Evolutionary conservation across 73 alveolate species (phyloP).

Genomic region (Paramecium primaurelia): DNA sequence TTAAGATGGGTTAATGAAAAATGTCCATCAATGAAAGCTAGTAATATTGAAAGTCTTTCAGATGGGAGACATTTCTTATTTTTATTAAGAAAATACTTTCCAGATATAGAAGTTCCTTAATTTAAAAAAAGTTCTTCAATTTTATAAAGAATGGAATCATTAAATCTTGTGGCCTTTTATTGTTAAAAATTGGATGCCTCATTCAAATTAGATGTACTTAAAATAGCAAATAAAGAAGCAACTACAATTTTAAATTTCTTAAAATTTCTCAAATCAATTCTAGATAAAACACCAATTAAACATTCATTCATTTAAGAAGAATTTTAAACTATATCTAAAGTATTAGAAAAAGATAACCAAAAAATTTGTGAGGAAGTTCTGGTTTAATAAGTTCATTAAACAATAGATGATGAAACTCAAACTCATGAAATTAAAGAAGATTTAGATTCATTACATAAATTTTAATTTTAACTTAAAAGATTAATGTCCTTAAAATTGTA

Average conservation of each 20-base stretch:
- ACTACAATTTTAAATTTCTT: neutral
- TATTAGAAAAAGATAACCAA: neutral
- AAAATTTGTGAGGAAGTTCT: neutral
- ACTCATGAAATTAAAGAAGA: neutral
- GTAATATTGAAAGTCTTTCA: neutral
- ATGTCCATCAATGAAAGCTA: neutral
- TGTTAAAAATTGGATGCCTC: neutral
- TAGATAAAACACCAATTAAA: neutral
- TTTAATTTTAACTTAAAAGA: neutral
- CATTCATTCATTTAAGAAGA: neutral
- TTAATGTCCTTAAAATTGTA: neutral
- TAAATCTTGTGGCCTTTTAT: neutral
- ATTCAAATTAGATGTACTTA: neutral
- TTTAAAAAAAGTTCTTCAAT: neutral
- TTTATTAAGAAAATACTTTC: neutral
- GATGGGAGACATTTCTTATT: constrained; percentile 11
- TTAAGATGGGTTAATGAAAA: neutral
- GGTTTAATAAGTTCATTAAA: neutral
- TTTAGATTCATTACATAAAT: neutral
- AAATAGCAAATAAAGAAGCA: neutral
- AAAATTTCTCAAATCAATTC: neutral
- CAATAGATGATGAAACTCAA: neutral
- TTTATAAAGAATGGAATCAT: neutral
- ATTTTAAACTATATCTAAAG: neutral
- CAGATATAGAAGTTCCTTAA: neutral